Evolutionary conservation across 1,284 basidiomycete species (phyloP).

Genomic region (Ustilago lituana): DNA sequence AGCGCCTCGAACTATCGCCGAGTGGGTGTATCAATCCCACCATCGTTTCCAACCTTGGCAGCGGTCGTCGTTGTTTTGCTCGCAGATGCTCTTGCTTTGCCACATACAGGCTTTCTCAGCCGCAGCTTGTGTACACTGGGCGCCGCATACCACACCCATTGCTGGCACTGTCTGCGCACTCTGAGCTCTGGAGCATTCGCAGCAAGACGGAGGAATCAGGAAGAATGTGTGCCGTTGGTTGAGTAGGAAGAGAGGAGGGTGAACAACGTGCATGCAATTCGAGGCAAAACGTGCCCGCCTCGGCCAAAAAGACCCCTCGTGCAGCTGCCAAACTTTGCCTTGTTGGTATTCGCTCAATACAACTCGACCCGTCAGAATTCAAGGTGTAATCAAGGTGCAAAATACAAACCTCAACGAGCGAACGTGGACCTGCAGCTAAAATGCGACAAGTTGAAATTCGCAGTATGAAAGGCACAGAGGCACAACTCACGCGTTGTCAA

Average conservation of each 20-base stretch:
- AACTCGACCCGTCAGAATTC: neutral
- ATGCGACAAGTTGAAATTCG: neutral
- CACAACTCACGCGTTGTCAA: no score
- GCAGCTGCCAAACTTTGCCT: conserved; percentile 8
- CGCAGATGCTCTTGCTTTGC: no score
- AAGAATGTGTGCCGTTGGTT: no score
- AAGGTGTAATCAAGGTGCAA: neutral
- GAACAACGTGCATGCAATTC: conserved; percentile 25
- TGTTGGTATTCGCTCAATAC: neutral
- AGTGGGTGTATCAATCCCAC: neutral
- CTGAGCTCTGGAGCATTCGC: no score
- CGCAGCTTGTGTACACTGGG: no score
- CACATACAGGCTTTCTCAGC: no score
- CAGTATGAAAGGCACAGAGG: no score
- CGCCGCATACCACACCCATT: no score
- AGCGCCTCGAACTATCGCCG: neutral
- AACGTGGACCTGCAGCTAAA: conserved; percentile 41
- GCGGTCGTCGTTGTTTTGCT: no score
- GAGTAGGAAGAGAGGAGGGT: neutral
- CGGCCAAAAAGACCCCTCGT: conserved; percentile 18
- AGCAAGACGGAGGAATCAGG: no score
- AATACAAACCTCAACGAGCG: neutral
- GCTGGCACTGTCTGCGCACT: no score
- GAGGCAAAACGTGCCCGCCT: conserved; percentile 24
- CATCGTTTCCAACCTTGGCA: no score